phyloP scores from a whole-genome alignment of 2,329 filamentous ascomycete species.

The Huntiella moniliformis region DNA sequence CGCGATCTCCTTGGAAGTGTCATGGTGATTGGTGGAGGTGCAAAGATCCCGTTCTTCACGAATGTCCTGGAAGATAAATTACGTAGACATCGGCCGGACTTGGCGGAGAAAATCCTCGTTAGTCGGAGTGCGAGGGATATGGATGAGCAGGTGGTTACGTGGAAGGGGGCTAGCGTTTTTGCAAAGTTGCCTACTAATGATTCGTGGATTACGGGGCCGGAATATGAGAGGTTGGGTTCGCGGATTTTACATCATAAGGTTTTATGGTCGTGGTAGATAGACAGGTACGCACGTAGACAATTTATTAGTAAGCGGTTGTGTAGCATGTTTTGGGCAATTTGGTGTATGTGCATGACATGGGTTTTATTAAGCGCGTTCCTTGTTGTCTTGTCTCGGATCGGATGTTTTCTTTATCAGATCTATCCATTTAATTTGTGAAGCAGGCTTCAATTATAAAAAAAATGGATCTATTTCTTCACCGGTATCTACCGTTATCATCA shows the following conservation, averaged over 20 bases:
- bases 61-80: constrained; percentile 69
- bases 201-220: constrained; percentile 73
- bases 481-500: constrained; percentile 31
- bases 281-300: no score
- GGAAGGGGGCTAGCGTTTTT: constrained; percentile 97
- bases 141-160: constrained; percentile 90
- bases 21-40: constrained; percentile 75
- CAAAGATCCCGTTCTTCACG: constrained; percentile 63
- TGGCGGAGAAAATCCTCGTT: constrained; percentile 41
- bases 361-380: not conserved
- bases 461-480: no score
- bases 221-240: constrained; percentile 73
- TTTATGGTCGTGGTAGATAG: constrained; percentile 42
- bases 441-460: no score
- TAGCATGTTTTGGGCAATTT: not conserved
- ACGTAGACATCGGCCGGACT: constrained; percentile 43
- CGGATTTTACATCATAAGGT: constrained; percentile 73
- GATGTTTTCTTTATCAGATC: not conserved
- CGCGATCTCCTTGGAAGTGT: constrained; percentile 78
- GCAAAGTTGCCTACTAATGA: constrained; percentile 84
- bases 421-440: not conserved
- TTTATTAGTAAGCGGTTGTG: not conserved
- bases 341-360: not conserved
- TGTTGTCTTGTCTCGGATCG: not conserved
- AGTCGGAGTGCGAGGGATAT: constrained; percentile 69